phyloP scores from a whole-genome alignment of 805 yeast genomes.

The Sugiyamaella marilandica region DNA sequence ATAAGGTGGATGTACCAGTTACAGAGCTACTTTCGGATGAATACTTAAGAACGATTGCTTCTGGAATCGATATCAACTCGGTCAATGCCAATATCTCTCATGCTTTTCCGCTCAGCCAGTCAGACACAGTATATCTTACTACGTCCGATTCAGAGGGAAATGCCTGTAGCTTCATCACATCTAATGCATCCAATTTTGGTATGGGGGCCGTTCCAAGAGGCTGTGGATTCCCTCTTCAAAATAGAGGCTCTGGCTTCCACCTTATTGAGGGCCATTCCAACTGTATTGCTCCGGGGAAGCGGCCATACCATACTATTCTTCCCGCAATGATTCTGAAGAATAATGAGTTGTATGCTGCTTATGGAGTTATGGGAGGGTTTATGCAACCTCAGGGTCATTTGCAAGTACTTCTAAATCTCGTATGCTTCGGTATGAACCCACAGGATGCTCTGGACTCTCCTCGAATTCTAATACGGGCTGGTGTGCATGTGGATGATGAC shows the following conservation, averaged over 20 bases:
- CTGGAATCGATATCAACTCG: slow-evolving; percentile 37
- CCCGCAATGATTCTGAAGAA: slow-evolving; percentile 66
- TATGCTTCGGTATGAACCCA: slow-evolving; percentile 57
- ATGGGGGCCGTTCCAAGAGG: slow-evolving; percentile 57
- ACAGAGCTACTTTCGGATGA: slow-evolving; percentile 42
- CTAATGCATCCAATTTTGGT: slow-evolving; percentile 65
- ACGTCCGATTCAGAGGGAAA: slow-evolving; percentile 62
- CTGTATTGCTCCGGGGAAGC: slow-evolving; percentile 60
- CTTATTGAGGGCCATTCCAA: slow-evolving; percentile 52
- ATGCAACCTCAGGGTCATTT: slow-evolving; percentile 83
- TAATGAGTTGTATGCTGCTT: slow-evolving; percentile 48
- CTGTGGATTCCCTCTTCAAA: slow-evolving; percentile 64
- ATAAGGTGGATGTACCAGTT: slow-evolving; percentile 32
- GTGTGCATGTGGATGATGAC: slow-evolving; percentile 47
- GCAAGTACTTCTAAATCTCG: slow-evolving; percentile 64
- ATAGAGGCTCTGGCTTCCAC: slow-evolving; percentile 71
- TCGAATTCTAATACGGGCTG: slow-evolving; percentile 57
- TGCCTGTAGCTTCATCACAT: slow-evolving; percentile 74
- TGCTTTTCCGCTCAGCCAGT: slow-evolving; percentile 49
- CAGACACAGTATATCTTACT: slow-evolving; percentile 67
- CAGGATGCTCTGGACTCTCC: slow-evolving; percentile 75
- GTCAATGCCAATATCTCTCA: slow-evolving; percentile 41
- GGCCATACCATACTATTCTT: slow-evolving; percentile 77
- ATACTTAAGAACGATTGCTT: slow-evolving; percentile 47
- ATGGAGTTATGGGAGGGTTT: slow-evolving; percentile 81